A percentile compares a stretch with the other conserved stretches of the same genome.
Evolutionary conservation across 805 yeast species (phyloP).

Genomic region (Pichia thaimueangensis): DNA sequence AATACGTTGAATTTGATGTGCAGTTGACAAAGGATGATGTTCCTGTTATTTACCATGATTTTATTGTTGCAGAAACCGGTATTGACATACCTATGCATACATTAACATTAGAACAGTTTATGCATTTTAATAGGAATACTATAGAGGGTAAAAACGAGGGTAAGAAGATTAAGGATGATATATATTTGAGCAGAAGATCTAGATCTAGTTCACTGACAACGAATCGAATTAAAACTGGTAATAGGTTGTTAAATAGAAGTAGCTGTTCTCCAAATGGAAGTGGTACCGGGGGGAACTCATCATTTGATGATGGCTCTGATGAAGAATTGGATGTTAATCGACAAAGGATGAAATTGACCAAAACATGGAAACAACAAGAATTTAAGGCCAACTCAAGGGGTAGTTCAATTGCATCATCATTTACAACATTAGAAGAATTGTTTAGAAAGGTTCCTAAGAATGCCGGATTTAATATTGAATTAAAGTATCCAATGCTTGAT

Average conservation of each 20-base stretch:
- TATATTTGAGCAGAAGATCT: slow-evolving; percentile 21
- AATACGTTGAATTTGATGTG: slow-evolving; percentile 95
- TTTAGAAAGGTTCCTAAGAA: slow-evolving; percentile 72
- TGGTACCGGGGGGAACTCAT: neutral
- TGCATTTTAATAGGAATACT: slow-evolving; percentile 41
- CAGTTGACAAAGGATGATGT: slow-evolving; percentile 86
- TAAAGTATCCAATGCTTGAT: slow-evolving; percentile 92
- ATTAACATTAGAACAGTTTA: slow-evolving; percentile 81
- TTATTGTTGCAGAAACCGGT: slow-evolving; percentile 90
- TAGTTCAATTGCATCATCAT: slow-evolving; percentile 80
- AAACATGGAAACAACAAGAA: slow-evolving; percentile 78
- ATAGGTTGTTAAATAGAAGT: neutral
- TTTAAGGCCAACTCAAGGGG: slow-evolving; percentile 94
- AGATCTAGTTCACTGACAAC: slow-evolving; percentile 34
- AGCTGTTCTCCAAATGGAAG: neutral
- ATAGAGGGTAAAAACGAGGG: slow-evolving; percentile 12
- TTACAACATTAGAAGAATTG: slow-evolving; percentile 81
- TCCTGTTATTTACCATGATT: slow-evolving; percentile 94
- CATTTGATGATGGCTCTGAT: no score
- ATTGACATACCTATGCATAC: slow-evolving; percentile 95
- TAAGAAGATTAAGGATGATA: slow-evolving; percentile 26
- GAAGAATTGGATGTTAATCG: slow-evolving; percentile 35
- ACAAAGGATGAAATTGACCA: slow-evolving; percentile 77
- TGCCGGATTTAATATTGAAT: slow-evolving; percentile 91
- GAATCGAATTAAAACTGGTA: neutral